These are phyloP conservation scores for Kwoniella sp. DNA, from an alignment of 768 basidiomycete genomes.

Conservation along the genomic window DNA sequence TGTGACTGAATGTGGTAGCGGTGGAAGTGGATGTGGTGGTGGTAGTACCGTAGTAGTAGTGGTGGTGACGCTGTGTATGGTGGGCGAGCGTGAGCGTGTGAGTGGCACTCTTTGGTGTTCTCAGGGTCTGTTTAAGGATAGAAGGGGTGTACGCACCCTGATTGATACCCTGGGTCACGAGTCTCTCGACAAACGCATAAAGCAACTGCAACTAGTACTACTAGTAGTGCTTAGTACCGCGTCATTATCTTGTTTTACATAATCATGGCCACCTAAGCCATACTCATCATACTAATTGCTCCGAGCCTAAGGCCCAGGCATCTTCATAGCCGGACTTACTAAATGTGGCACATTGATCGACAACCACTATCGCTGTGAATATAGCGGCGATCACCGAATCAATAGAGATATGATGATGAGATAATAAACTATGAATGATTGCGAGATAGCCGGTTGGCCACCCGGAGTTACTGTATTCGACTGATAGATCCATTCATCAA, in stretches of 20 bases:
- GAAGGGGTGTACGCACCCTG: neutral
- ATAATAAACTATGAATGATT: neutral
- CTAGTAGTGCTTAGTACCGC: too few relatives aligned
- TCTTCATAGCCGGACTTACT: neutral
- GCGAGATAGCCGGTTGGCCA: neutral
- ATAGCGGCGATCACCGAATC: neutral
- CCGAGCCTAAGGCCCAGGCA: too few relatives aligned
- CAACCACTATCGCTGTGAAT: neutral
- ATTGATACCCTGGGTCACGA: neutral
- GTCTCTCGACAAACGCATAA: slow-evolving; percentile 1
- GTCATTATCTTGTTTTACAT: neutral
- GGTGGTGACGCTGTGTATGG: neutral
- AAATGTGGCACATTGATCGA: slow-evolving; percentile 1
- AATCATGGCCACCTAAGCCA: neutral
- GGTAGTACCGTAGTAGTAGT: neutral
- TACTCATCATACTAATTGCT: neutral
- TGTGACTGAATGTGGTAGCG: neutral
- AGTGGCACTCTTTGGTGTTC: neutral
- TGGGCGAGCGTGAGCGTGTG: neutral
- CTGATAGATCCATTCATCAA: neutral
- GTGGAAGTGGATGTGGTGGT: neutral
- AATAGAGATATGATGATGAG: neutral
- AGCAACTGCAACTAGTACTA: neutral
- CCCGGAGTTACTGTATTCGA: neutral
- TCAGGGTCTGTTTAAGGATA: neutral